Percentiles rank a stretch among this genome's conserved stretches.
Conservation (phyloP, 108 stramenopile genomes). For the Nitzschia palea region DNA sequence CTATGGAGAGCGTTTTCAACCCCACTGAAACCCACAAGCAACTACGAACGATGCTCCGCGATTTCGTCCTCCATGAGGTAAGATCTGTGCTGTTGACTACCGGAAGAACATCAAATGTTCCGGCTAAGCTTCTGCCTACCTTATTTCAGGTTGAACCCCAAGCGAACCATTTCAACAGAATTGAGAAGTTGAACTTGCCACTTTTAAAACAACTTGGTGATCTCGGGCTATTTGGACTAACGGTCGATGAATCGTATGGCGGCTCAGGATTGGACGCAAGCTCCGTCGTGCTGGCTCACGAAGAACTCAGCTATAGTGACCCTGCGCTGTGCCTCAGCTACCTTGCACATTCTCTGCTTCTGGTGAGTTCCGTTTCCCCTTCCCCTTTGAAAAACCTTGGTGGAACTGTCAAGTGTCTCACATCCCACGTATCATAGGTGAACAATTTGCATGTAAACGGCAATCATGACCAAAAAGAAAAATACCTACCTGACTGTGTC, state of each 20-base stretch:
- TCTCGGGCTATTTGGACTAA: constrained; percentile 94
- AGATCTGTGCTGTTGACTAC: neutral
- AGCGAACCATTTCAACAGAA: constrained; percentile 82
- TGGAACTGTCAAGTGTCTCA: too few relatives aligned
- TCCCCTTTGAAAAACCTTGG: too few relatives aligned
- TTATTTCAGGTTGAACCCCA: constrained; percentile 95
- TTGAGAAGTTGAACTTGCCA: constrained; percentile 87
- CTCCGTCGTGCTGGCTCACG: constrained; percentile 83
- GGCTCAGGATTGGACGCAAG: constrained; percentile 88
- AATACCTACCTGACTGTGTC: constrained; percentile 81
- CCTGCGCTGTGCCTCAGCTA: constrained; percentile 97
- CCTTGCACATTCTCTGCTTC: constrained; percentile 87
- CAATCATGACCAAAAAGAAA: constrained; percentile 67
- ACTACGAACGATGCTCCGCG: constrained; percentile 87
- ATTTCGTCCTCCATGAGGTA: constrained; percentile 72
- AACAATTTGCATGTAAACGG: constrained; percentile 92
- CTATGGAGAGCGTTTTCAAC: constrained; percentile 58
- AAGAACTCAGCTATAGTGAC: constrained; percentile 92
- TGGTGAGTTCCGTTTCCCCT: constrained; percentile 1
- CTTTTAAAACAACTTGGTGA: constrained; percentile 87
- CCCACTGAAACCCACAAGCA: constrained; percentile 90
- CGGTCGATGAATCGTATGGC: constrained; percentile 89
- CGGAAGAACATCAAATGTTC: neutral
- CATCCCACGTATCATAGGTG: constrained; percentile 16
- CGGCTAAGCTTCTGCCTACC: constrained; percentile 23